phyloP scores from a whole-genome alignment of 768 basidiomycete genomes.

The Russula vinacea region DNA sequence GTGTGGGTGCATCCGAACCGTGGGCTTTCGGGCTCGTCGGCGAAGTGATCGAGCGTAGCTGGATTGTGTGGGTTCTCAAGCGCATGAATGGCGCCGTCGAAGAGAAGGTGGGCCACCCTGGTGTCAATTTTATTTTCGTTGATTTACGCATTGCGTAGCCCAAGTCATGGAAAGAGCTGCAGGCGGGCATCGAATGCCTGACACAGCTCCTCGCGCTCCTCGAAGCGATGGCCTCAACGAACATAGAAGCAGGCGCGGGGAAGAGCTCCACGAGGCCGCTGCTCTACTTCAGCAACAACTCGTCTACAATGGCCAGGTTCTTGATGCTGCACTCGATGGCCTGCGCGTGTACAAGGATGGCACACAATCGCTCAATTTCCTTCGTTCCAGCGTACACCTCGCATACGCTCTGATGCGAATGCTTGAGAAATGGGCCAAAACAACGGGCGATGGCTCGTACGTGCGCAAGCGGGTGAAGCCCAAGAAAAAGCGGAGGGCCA shows the following conservation, averaged over 20 bases:
- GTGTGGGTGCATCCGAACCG: conserved; percentile 38
- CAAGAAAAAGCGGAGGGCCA: conserved; percentile 46
- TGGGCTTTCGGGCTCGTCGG: conserved; percentile 75
- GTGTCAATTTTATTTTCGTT: background rate
- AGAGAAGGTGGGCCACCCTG: conserved; percentile 63
- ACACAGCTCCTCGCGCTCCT: conserved; percentile 89
- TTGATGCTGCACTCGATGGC: conserved; percentile 82
- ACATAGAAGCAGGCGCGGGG: conserved; percentile 41
- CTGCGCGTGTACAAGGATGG: conserved; percentile 76
- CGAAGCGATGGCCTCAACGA: conserved; percentile 69
- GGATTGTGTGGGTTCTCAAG: conserved; percentile 87
- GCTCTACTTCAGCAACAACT: conserved; percentile 82
- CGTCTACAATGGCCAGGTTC: conserved; percentile 92
- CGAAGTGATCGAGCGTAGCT: conserved; percentile 80
- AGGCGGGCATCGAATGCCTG: conserved; percentile 91
- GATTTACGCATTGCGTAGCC: conserved; percentile 50
- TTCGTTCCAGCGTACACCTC: conserved; percentile 82
- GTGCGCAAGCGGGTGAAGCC: conserved; percentile 71
- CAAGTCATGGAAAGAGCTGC: conserved; percentile 89
- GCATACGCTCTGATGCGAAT: conserved; percentile 82
- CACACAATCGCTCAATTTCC: conserved; percentile 73
- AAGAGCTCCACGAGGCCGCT: conserved; percentile 62
- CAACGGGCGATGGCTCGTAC: conserved; percentile 51
- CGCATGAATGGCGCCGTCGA: conserved; percentile 88
- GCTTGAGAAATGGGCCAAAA: conserved; percentile 86